These are phyloP conservation scores for Schoenoplectus tabernaemontani DNA, from an alignment of 202 grass and related monocot species.

Conservation along the genomic window DNA sequence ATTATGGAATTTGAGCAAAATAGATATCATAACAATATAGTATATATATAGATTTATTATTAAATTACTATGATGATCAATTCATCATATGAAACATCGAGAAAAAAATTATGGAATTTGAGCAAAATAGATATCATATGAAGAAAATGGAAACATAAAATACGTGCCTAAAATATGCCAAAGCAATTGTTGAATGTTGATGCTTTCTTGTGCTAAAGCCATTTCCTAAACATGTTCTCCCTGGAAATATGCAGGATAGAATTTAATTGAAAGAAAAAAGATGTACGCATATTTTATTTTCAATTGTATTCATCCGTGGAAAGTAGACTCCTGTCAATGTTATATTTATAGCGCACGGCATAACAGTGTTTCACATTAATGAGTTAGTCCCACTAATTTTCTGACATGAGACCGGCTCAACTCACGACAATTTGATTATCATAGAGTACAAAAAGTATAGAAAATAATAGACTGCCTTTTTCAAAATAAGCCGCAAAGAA, in stretches of 20 bases:
- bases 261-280: background rate
- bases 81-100: background rate
- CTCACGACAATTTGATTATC: background rate
- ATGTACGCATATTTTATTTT: background rate
- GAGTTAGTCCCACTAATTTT: background rate
- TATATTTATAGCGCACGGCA: background rate
- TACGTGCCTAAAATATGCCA: background rate
- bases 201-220: background rate
- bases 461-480: background rate
- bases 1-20: background rate
- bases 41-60: too few relatives aligned
- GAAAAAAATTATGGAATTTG: background rate
- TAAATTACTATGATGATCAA: background rate
- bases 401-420: background rate
- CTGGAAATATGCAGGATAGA: background rate
- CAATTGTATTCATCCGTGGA: background rate
- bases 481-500: slow-evolving; percentile 7
- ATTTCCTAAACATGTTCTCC: background rate
- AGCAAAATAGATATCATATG: background rate
- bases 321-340: background rate
- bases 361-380: background rate
- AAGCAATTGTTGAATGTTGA: background rate
- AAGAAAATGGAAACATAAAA: background rate
- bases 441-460: background rate
- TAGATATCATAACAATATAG: background rate